Evolutionary conservation across 1,284 basidiomycete species (phyloP), one percentile per base, ranked within the genome.

Genomic region (Cutaneotrichosporon arboriforme): DNA sequence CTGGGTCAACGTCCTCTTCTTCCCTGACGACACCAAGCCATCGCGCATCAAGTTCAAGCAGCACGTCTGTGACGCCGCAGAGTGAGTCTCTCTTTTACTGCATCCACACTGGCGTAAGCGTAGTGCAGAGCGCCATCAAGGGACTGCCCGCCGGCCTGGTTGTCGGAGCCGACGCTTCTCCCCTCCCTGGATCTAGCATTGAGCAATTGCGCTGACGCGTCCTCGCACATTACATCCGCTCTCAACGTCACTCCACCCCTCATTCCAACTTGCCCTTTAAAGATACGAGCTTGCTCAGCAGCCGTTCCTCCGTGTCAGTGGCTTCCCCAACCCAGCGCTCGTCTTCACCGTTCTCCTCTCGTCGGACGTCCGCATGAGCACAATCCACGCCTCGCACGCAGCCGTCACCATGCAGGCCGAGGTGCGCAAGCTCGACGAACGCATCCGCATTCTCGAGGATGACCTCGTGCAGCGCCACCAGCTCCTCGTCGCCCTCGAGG

Each of bases 31-130:
- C 44, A 57, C 62, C 2, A 60, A 64, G 42, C 59, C 65, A 12
- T 65, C 70, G 3, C 60, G 69, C 22, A 69, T 71, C 61, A 73
- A 70, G 67, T 76, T 76, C 62, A 69, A 73, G 69, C 62, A 69
- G 56, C 74, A 76, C 60, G 66, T 76, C 26, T 76, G 74, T 52
- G 70, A 72, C 50, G 61, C 64, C 13, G 45, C 57, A 20, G 74
- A 76, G 74, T 76, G 51, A 68, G 74, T 72, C 41, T 31, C 26
- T 31, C 26, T 5, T 31, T 5, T 31, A 21, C 14, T 5, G 23
- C 23, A n/a, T n/a, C 20, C 8, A 17, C 39, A 20, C 17, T 4
- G 36, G 46, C 46, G 46, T 26, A 47, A 47, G 46, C 46, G 46
- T 12, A 12, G 36, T 37, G 14, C 36, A 7, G n/a, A n/a, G n/a